These are phyloP conservation scores for Suillus alpinus DNA, from an alignment of 768 basidiomycete genomes.

Conservation along the genomic window DNA sequence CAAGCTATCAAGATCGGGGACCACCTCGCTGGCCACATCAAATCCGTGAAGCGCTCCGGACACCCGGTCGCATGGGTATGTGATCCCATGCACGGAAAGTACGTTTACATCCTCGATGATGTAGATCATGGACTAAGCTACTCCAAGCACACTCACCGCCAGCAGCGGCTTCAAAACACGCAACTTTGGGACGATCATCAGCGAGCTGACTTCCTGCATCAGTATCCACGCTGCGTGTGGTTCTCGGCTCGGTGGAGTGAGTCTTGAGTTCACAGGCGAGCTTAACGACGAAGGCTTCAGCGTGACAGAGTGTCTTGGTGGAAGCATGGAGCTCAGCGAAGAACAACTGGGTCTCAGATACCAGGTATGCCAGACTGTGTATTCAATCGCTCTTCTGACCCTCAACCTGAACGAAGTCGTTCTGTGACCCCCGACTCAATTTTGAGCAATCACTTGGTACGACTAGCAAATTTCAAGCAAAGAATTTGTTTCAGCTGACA, in stretches of 20 bases:
- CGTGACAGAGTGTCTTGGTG: constrained; percentile 96
- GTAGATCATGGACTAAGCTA: not conserved
- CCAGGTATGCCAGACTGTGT: constrained; percentile 47
- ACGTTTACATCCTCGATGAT: constrained; percentile 31
- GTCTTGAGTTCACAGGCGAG: constrained; percentile 91
- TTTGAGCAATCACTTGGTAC: constrained; percentile 92
- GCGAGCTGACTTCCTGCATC: constrained; percentile 80
- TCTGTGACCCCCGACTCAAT: constrained; percentile 93
- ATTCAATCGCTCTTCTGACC: not conserved
- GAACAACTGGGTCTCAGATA: constrained; percentile 89
- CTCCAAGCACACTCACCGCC: constrained; percentile 75
- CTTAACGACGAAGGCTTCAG: constrained; percentile 87
- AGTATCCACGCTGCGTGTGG: constrained; percentile 70
- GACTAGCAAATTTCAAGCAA: constrained; percentile 20
- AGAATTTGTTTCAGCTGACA: not conserved
- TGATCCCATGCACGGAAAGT: constrained; percentile 99
- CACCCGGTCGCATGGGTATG: constrained; percentile 94
- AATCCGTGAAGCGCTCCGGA: constrained; percentile 69
- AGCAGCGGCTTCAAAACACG: constrained; percentile 83
- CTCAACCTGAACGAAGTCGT: constrained; percentile 47
- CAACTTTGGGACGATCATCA: constrained; percentile 84
- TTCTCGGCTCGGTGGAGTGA: constrained; percentile 82
- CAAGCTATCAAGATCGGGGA: constrained; percentile 56
- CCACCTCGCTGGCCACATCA: constrained; percentile 77
- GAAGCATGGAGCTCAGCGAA: constrained; percentile 91